Evolutionary conservation across 768 basidiomycete genomes (phyloP).

Genomic region (Amanita subjunquillea): DNA sequence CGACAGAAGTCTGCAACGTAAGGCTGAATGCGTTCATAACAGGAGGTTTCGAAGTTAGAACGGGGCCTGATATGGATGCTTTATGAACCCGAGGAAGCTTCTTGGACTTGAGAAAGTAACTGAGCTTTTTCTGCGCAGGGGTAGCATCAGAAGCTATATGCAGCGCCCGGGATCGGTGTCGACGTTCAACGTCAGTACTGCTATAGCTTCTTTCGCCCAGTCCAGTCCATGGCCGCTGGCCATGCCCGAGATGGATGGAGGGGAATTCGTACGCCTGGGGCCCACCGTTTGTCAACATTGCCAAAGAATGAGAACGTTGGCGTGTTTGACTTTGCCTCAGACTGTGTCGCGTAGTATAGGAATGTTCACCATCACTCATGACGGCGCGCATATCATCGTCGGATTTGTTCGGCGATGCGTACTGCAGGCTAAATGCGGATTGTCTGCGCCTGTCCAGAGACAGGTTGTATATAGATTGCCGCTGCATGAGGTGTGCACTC

Average conservation of each 20-base stretch:
- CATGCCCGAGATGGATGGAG: neutral
- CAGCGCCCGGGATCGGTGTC: neutral
- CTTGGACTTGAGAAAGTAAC: constrained; percentile 13
- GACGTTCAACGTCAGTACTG: neutral
- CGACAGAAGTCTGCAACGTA: constrained; percentile 2
- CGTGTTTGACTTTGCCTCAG: neutral
- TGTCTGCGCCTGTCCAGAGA: constrained; percentile 6
- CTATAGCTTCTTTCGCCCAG: neutral
- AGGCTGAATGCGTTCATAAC: constrained; percentile 5
- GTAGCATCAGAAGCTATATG: constrained; percentile 3
- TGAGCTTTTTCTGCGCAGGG: constrained; percentile 8
- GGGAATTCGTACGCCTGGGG: constrained; percentile 2
- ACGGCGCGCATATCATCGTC: constrained; percentile 2
- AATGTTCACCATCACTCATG: constrained; percentile 4
- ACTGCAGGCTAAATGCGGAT: constrained; percentile 3
- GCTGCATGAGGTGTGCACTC: constrained; percentile 23
- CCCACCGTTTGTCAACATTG: neutral
- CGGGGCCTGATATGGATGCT: constrained; percentile 15
- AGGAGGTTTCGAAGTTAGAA: constrained; percentile 7
- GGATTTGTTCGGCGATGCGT: neutral
- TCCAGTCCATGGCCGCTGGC: neutral
- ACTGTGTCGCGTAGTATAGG: neutral
- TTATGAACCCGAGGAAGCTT: constrained; percentile 14
- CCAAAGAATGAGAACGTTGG: constrained; percentile 4
- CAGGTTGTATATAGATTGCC: constrained; percentile 9